Base-by-base conservation (phyloP, 192 early-diverging fungal species). In the Linnemannia exigua region DNA sequence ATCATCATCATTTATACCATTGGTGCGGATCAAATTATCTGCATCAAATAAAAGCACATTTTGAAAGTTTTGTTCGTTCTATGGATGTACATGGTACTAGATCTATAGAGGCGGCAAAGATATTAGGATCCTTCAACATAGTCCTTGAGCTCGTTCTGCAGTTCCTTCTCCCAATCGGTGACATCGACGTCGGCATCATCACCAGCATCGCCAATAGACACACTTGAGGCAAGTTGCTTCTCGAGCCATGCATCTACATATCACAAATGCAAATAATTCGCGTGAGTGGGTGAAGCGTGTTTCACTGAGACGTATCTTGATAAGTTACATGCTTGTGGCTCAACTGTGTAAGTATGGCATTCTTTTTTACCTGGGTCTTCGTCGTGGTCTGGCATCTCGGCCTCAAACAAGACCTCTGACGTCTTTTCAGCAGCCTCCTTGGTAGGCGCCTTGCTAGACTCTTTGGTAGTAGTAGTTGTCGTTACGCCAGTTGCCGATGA, bases 91-190 rank as follows among this genome's bases (percentile, higher is more conserved):
- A 63, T 63, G 46, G 67, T 31, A 35, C 6, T n/a, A 17, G 12
- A 2, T 31, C 25, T n/a, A 20, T 33, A 51, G 16, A 37, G 33
- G 37, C n/a, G n/a, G n/a, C n/a, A n/a, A 9, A 31, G n/a, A 20
- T 0, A 14, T 76, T 38, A 79, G 3, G 78, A 68, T 20, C 52
- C 79, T 50, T 86, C 84, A 35, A 86, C 84, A 77, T 86, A 86
- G 66, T 89, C 80, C 77, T 87, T 87, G 72, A 87, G 79, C 36
- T 87, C 86, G 31, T 88, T 84, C 46, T 89, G 86, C 35, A 89
- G 50, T 74, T 89, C 81, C 63, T 89, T 87, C 31, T 89, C 88
- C 88, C 88, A 89, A 66, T 89, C 84, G 1, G 76, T 87, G 6
- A 82, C 79, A 77, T 89, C 88, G 3, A 79, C 79, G 51, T 89